Evolutionary conservation across 768 basidiomycete genomes (phyloP), one percentile per base, ranked within the genome.

Genomic region (Pisolithus tinctorius): DNA sequence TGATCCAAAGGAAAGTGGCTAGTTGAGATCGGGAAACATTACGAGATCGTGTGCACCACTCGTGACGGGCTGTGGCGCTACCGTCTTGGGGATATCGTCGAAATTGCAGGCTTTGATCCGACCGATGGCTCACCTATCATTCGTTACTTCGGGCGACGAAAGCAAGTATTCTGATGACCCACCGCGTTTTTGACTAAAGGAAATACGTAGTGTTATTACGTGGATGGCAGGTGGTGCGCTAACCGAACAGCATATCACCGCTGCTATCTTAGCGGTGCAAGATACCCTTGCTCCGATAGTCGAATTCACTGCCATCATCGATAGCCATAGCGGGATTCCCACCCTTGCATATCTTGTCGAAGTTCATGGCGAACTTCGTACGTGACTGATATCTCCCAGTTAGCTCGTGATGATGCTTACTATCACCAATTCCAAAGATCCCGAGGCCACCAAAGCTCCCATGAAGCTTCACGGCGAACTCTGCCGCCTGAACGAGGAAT

Each of bases 241-340:
- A 20, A 20, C 20, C 20, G 20, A 20, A 20, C 20, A 20, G 20
- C 20, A 20, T 20, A 20, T 20, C 20, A 20, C 20, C 20, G 20
- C 20, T 20, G 20, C 20, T 20, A 20, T 20, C 20, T 54, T 51
- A 20, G 20, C 20, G 20, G 20, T 20, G 20, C 20, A 20, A 20
- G 20, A 20, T 20, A 20, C 20, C 20, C 49, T 55, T 11, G 53
- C 54, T 37, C 16, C 42, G 7, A 27, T 59, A 14, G 52, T 43
- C 0, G 60, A 62, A 40, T 51, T 59, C 10, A 55, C 60, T 4
- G 49, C 50, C n/a, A 47, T 62, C 16, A 14, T 54, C n/a, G 63
- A 62, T 8, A 42, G 20, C 20, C 20, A 57, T 3, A 54, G 51
- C 9, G 45, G 37, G 34, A 47, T 2, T 60, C 46, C 37, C 9